These are phyloP conservation scores for Oryza officinalis DNA, from an alignment of 176 grass and related monocot genomes.

Conservation along the genomic window DNA sequence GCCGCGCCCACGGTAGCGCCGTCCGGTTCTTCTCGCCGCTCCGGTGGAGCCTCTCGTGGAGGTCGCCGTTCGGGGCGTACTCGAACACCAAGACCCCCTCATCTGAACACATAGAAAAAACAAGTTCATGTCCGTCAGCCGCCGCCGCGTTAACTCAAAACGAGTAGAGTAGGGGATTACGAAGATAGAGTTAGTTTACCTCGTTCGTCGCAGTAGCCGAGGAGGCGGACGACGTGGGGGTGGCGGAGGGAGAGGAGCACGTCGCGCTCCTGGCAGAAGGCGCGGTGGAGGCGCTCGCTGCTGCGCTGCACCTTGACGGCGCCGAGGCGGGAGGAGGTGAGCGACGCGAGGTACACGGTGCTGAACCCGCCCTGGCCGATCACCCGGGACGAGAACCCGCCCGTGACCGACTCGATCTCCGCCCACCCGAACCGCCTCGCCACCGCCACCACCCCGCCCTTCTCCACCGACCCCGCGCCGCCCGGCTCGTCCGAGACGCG, in stretches of 20 bases:
- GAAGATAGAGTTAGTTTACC: neutral
- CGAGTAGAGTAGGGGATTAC: too few species aligned
- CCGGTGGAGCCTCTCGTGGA: constrained; percentile 54
- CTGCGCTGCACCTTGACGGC: constrained; percentile 69
- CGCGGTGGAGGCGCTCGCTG: constrained; percentile 65
- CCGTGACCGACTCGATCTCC: constrained; percentile 57
- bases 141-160: too few species aligned
- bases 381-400: constrained; percentile 62
- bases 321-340: constrained; percentile 52
- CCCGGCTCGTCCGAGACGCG: constrained; percentile 52
- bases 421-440: constrained; percentile 43
- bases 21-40: neutral
- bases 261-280: constrained; percentile 64
- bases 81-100: constrained; percentile 68
- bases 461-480: neutral
- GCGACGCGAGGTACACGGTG: constrained; percentile 67
- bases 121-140: neutral
- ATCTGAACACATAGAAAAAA: constrained; percentile 28
- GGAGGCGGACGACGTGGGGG: constrained; percentile 62
- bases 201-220: constrained; percentile 72
- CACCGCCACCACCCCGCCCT: neutral
- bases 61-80: constrained; percentile 62
- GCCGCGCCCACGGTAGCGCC: constrained; percentile 59
- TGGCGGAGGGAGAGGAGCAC: constrained; percentile 56
- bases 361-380: constrained; percentile 84